phyloP scores from a whole-genome alignment of 306 rosid species.

The Fagus crenata region DNA sequence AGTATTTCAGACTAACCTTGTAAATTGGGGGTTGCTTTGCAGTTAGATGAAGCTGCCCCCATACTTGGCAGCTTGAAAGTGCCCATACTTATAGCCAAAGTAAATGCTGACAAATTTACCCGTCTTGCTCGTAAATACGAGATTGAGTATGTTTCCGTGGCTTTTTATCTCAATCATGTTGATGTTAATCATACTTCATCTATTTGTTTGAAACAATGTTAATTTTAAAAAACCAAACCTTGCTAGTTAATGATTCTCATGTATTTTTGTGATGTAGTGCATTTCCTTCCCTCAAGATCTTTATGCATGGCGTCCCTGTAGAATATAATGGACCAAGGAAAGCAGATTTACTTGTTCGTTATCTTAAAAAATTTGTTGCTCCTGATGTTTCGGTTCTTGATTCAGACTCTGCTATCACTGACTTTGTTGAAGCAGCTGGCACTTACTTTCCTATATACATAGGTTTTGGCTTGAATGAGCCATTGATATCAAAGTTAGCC shows the following conservation, averaged over 20 bases:
- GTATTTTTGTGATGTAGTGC: constrained; percentile 52
- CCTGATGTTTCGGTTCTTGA: constrained; percentile 81
- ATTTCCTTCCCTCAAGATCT: constrained; percentile 73
- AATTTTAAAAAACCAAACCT: background rate
- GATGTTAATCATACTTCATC: background rate
- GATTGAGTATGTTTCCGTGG: constrained; percentile 56
- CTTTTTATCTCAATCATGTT: constrained; percentile 7
- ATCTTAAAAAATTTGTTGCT: constrained; percentile 85
- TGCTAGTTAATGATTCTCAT: constrained; percentile 14
- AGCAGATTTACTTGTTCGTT: constrained; percentile 75
- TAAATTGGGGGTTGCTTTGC: constrained; percentile 22
- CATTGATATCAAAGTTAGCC: constrained; percentile 56
- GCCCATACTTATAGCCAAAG: constrained; percentile 79
- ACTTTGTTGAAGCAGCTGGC: constrained; percentile 69
- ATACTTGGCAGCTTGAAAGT: constrained; percentile 69
- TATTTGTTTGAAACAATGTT: background rate
- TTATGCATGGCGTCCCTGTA: constrained; percentile 69
- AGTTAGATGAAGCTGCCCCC: constrained; percentile 95
- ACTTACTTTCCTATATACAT: constrained; percentile 72
- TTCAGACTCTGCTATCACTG: constrained; percentile 70
- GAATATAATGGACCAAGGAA: constrained; percentile 92
- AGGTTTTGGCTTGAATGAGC: constrained; percentile 77
- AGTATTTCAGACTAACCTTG: background rate
- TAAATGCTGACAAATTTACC: constrained; percentile 79
- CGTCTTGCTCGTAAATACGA: constrained; percentile 65